Evolutionary conservation across 768 basidiomycete genomes (phyloP).

Genomic region (Leucocoprinus leucothites): DNA sequence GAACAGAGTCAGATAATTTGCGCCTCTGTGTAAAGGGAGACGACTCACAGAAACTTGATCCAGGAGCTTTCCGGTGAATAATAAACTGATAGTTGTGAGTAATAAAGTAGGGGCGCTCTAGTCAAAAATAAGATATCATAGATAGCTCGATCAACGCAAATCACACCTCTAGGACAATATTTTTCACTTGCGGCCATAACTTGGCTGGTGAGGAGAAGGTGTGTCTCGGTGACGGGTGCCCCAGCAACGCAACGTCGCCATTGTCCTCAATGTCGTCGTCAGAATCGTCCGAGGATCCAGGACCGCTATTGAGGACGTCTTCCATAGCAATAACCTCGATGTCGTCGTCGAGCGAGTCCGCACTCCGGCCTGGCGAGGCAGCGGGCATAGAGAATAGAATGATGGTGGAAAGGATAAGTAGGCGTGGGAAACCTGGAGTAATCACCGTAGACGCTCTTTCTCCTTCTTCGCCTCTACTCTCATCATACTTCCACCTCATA

Average conservation of each 20-base stretch:
- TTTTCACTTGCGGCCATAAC: constrained; percentile 53
- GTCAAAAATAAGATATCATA: background rate
- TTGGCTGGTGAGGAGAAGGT: constrained; percentile 15
- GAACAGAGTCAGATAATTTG: background rate
- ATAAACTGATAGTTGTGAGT: constrained; percentile 75
- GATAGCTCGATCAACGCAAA: constrained; percentile 8
- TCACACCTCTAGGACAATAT: constrained; percentile 71
- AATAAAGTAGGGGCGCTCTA: constrained; percentile 88
- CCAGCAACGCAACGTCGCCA: constrained; percentile 43
- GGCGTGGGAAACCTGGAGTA: constrained; percentile 15
- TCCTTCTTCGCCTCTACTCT: constrained; percentile 10
- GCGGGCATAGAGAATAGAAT: constrained; percentile 23
- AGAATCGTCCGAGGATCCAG: constrained; percentile 30
- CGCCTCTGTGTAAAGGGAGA: background rate
- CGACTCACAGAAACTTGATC: constrained; percentile 78
- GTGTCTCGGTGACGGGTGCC: constrained; percentile 16
- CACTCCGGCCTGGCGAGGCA: constrained; percentile 25
- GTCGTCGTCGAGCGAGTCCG: constrained; percentile 25
- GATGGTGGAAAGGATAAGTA: constrained; percentile 7
- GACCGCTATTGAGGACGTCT: constrained; percentile 19
- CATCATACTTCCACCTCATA: constrained; percentile 10
- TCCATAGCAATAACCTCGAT: constrained; percentile 34
- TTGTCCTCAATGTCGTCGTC: constrained; percentile 33
- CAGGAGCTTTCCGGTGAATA: constrained; percentile 90
- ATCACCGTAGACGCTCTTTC: constrained; percentile 10